Percentiles rank a stretch among this genome's conserved stretches.
These are phyloP conservation scores for Blastocystis sp. DNA, from an alignment of 352 stramenopile genomes.

Conservation along the genomic window DNA sequence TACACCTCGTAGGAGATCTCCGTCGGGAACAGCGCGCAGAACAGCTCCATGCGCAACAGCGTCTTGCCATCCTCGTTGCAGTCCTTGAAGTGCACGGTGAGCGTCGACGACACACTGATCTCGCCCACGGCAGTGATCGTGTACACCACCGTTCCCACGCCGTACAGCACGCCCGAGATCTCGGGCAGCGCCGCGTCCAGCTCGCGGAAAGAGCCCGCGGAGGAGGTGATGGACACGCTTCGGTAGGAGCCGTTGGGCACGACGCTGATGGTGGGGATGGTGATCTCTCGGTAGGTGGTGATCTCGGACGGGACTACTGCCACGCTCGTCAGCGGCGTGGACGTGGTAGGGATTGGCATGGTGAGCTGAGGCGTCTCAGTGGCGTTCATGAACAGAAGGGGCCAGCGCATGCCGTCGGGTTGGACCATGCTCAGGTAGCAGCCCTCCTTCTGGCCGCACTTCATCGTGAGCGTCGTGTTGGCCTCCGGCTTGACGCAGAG, in stretches of 20 bases:
- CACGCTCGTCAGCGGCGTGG: background rate
- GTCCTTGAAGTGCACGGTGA: slow-evolving; percentile 25
- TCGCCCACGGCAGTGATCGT: slow-evolving; percentile 27
- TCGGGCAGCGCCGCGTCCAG: background rate
- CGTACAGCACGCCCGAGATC: background rate
- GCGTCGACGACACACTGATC: background rate
- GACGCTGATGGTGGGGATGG: background rate
- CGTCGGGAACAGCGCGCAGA: background rate
- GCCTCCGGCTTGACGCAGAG: no score
- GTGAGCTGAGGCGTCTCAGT: no score
- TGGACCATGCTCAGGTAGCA: background rate
- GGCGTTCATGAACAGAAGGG: background rate
- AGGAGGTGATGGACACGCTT: background rate
- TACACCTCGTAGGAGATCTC: slow-evolving; percentile 11
- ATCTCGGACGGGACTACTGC: background rate
- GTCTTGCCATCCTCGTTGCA: background rate
- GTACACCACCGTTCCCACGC: background rate
- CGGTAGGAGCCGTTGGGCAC: slow-evolving; percentile 22
- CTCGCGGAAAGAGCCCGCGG: background rate
- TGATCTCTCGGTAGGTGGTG: background rate
- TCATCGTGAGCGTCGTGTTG: no score
- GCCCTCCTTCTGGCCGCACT: background rate
- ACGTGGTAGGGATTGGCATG: background rate
- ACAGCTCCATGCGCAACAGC: background rate
- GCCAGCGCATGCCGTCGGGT: slow-evolving; percentile 3